A percentile compares a stretch with the other conserved stretches of the same genome.
These are phyloP conservation scores for Brassica rapa DNA, from an alignment of 345 rosid genomes.

Conservation along the genomic window DNA sequence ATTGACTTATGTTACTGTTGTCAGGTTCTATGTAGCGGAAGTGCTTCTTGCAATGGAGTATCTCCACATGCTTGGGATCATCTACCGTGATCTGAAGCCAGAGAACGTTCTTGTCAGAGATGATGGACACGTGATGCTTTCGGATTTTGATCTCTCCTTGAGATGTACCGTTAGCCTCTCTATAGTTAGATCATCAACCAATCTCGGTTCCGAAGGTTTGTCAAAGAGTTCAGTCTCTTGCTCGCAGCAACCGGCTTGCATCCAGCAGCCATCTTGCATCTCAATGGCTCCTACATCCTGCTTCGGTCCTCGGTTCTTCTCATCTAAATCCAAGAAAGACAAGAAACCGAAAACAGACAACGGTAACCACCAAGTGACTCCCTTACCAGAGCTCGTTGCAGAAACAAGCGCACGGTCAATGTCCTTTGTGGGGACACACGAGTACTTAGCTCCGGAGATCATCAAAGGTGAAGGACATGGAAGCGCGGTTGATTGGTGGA, in stretches of 20 bases:
- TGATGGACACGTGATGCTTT: slow-evolving; percentile 89
- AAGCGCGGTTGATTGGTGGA: slow-evolving; percentile 94
- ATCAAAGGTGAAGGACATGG: slow-evolving; percentile 89
- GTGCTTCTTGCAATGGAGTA: slow-evolving; percentile 82
- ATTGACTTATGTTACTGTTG: slow-evolving; percentile 1
- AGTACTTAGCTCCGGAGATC: slow-evolving; percentile 86
- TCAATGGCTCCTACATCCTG: slow-evolving; percentile 60
- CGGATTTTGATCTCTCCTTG: slow-evolving; percentile 84
- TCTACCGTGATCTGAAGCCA: slow-evolving; percentile 83
- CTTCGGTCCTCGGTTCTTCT: slow-evolving; percentile 60
- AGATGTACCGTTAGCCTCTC: slow-evolving; percentile 64
- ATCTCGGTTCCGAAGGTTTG: slow-evolving; percentile 49
- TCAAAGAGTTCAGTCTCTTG: slow-evolving; percentile 56
- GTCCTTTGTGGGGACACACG: slow-evolving; percentile 92
- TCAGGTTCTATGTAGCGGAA: slow-evolving; percentile 84
- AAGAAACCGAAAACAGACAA: slow-evolving; percentile 53
- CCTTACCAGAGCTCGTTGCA: slow-evolving; percentile 79
- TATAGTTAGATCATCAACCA: slow-evolving; percentile 54
- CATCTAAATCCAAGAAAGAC: slow-evolving; percentile 57
- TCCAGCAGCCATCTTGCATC: slow-evolving; percentile 65
- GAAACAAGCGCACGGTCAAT: slow-evolving; percentile 85
- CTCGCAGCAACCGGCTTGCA: slow-evolving; percentile 58
- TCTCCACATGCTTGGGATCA: slow-evolving; percentile 85
- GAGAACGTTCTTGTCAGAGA: slow-evolving; percentile 91
- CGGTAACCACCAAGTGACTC: slow-evolving; percentile 67